phyloP scores from a whole-genome alignment of 768 basidiomycete genomes.

The Rhizopogon roseolus region DNA sequence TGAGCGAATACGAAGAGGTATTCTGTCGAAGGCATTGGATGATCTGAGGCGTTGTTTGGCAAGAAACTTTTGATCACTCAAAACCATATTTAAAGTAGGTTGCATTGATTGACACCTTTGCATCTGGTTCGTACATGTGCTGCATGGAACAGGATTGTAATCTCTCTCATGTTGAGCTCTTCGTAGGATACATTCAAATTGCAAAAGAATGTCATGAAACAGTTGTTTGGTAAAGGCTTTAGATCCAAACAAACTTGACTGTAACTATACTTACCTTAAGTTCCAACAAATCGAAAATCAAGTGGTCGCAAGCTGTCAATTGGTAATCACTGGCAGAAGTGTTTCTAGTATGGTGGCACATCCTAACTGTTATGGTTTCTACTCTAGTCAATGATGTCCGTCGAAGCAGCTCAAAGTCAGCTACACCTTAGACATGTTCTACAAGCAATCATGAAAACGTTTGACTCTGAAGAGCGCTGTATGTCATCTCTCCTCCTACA shows the following conservation, averaged over 20 bases:
- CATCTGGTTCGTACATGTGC: too few relatives aligned
- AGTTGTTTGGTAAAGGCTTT: too few relatives aligned
- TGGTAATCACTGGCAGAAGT: too few relatives aligned
- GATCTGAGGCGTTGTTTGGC: slow-evolving; percentile 8
- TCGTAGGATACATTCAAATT: too few relatives aligned
- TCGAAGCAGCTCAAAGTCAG: slow-evolving; percentile 2
- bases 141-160: too few relatives aligned
- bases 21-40: slow-evolving; percentile 17
- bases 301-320: too few relatives aligned
- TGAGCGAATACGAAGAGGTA: slow-evolving; percentile 79
- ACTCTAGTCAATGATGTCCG: not conserved
- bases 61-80: slow-evolving; percentile 2
- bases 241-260: too few relatives aligned
- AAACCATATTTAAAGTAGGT: not conserved
- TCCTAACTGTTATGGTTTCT: not conserved
- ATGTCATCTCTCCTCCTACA: slow-evolving; percentile 3
- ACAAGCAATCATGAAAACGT: slow-evolving; percentile 28
- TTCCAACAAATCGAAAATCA: too few relatives aligned
- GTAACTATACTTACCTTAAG: too few relatives aligned
- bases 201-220: too few relatives aligned
- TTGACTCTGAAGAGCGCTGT: slow-evolving; percentile 28
- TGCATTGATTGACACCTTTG: too few relatives aligned
- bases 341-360: not conserved
- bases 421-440: slow-evolving; percentile 19
- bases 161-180: too few relatives aligned